These are phyloP conservation scores for Pseudozyma hubeiensis DNA, from an alignment of 1,284 basidiomycete species.

Conservation along the genomic window DNA sequence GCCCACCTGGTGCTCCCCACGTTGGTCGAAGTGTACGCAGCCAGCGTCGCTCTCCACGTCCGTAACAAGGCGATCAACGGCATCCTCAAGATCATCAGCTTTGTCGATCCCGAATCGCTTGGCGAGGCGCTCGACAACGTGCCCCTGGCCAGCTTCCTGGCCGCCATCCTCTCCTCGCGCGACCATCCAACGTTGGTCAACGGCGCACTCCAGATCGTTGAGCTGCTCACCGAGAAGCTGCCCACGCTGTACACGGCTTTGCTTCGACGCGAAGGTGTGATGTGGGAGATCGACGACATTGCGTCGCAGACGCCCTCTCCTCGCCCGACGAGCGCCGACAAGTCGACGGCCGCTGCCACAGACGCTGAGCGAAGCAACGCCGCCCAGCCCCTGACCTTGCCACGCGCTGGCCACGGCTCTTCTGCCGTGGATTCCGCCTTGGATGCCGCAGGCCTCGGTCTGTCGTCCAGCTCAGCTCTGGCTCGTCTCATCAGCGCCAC, in stretches of 20 bases:
- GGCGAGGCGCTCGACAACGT: constrained; percentile 55
- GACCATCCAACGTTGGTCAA: constrained; percentile 55
- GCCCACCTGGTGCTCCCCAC: constrained; percentile 64
- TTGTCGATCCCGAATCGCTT: constrained; percentile 59
- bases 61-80: constrained; percentile 59
- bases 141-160: constrained; percentile 65
- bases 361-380: constrained; percentile 74
- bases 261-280: constrained; percentile 63
- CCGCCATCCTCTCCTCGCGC: constrained; percentile 60
- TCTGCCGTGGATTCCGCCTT: constrained; percentile 11
- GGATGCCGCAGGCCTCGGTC: constrained; percentile 14
- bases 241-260: constrained; percentile 59
- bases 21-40: constrained; percentile 65
- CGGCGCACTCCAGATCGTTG: constrained; percentile 66
- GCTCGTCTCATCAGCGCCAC: constrained; percentile 45
- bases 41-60: constrained; percentile 59
- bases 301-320: constrained; percentile 49
- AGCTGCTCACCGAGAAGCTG: constrained; percentile 61
- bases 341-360: constrained; percentile 76
- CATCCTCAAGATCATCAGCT: constrained; percentile 65
- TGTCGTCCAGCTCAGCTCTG: constrained; percentile 29
- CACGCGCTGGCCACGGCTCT: constrained; percentile 13
- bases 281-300: constrained; percentile 65
- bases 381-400: constrained; percentile 25
- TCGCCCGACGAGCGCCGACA: constrained; percentile 81